Percentiles rank a stretch among this genome's conserved stretches.
phyloP scores from a whole-genome alignment of 2,329 filamentous ascomycete species.

The Ophiocordyceps camponoti-rufipedis region DNA sequence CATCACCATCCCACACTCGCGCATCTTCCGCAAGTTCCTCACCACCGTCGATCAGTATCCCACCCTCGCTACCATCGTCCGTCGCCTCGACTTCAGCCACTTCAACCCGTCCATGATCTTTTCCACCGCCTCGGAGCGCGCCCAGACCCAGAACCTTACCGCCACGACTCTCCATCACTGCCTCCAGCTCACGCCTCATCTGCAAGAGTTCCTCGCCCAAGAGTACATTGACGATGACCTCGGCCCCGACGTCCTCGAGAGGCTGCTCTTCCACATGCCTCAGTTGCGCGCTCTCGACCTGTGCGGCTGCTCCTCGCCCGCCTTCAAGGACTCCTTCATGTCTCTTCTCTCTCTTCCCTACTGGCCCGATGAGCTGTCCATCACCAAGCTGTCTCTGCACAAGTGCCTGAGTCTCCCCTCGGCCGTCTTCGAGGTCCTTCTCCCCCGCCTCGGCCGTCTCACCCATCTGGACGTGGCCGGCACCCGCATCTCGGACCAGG shows the following conservation, averaged over 20 bases:
- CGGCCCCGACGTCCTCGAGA: constrained; percentile 46
- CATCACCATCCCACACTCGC: constrained; percentile 68
- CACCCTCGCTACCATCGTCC: constrained; percentile 54
- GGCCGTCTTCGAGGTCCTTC: constrained; percentile 45
- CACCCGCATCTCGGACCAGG: constrained; percentile 55
- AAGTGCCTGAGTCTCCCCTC: constrained; percentile 57
- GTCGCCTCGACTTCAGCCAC: constrained; percentile 68
- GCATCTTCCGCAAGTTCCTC: constrained; percentile 69
- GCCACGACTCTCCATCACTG: constrained; percentile 54
- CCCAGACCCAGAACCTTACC: constrained; percentile 59
- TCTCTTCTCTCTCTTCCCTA: constrained; percentile 28
- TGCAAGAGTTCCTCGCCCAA: constrained; percentile 63
- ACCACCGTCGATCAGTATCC: constrained; percentile 48
- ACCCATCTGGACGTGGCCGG: constrained; percentile 70
- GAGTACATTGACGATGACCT: constrained; percentile 69
- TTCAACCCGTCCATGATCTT: constrained; percentile 69
- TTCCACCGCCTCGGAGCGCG: constrained; percentile 54
- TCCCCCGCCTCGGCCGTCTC: constrained; percentile 50
- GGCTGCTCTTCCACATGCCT: constrained; percentile 50
- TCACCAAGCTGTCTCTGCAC: constrained; percentile 57
- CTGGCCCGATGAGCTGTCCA: constrained; percentile 35
- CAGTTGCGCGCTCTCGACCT: constrained; percentile 54
- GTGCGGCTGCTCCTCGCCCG: constrained; percentile 52
- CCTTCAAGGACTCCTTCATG: constrained; percentile 48
- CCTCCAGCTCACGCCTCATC: constrained; percentile 50